Evolutionary conservation across 148 eudicot species (phyloP).

Genomic region (Rheum nobile): DNA sequence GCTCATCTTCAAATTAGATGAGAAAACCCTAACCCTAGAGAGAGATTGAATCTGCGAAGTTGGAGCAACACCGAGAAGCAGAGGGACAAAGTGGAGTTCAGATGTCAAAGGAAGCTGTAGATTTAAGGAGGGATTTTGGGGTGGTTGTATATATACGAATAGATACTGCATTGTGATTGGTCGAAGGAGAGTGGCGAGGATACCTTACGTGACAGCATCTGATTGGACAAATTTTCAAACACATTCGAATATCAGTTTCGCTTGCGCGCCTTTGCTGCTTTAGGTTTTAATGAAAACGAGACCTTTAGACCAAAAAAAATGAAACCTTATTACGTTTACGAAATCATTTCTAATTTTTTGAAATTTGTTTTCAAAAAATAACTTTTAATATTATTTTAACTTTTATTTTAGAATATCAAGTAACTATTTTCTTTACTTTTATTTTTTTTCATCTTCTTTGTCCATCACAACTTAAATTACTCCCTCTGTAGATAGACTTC

Average conservation of each 20-base stretch:
- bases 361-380: too few relatives aligned
- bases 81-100: neutral
- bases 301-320: neutral
- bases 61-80: neutral
- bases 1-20: conserved; percentile 9
- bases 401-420: too few relatives aligned
- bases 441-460: too few relatives aligned
- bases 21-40: conserved; percentile 6
- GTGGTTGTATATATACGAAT: neutral
- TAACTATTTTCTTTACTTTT: too few relatives aligned
- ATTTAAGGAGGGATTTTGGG: neutral
- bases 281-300: neutral
- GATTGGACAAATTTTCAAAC: neutral
- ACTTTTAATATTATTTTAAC: too few relatives aligned
- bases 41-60: neutral
- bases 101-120: neutral
- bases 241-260: neutral
- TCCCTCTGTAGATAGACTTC: too few relatives aligned
- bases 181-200: neutral
- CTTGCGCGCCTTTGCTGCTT: neutral
- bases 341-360: too few relatives aligned
- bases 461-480: too few relatives aligned
- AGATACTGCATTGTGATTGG: conserved; percentile 4
- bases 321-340: too few relatives aligned
- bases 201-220: neutral